Evolutionary conservation across 2,329 filamentous ascomycete genomes (phyloP).

Genomic region (Thelonectria rubi): DNA sequence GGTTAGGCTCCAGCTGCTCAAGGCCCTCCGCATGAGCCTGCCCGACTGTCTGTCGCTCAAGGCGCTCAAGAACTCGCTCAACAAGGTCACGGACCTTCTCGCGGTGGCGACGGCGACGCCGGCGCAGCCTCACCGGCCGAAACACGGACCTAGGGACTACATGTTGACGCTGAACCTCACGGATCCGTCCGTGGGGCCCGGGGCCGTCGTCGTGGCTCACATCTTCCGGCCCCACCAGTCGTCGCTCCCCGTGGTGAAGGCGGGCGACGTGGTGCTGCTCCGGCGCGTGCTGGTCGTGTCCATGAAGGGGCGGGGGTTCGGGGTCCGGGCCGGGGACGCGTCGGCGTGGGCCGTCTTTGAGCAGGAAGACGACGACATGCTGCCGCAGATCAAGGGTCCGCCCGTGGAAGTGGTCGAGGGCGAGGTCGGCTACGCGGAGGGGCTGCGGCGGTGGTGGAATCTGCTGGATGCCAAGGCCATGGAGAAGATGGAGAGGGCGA

Average conservation of each 20-base stretch:
- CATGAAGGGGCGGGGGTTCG: constrained; percentile 64
- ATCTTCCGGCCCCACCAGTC: constrained; percentile 67
- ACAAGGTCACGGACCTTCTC: constrained; percentile 61
- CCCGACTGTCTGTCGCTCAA: constrained; percentile 64
- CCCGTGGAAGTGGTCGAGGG: constrained; percentile 64
- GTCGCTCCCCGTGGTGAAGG: constrained; percentile 62
- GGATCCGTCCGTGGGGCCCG: constrained; percentile 63
- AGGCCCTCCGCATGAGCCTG: constrained; percentile 58
- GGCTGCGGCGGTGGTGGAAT: constrained; percentile 60
- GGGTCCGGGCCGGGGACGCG: constrained; percentile 61
- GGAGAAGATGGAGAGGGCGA: constrained; percentile 60
- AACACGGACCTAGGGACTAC: constrained; percentile 66
- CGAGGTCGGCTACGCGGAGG: constrained; percentile 60
- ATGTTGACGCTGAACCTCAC: constrained; percentile 66
- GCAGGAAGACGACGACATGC: constrained; percentile 48
- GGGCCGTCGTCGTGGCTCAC: constrained; percentile 61
- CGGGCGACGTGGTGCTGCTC: constrained; percentile 67
- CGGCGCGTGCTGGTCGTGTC: constrained; percentile 64
- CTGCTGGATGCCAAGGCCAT: constrained; percentile 57
- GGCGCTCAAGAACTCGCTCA: constrained; percentile 58
- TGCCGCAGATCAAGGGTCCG: constrained; percentile 66
- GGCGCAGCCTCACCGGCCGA: constrained; percentile 61
- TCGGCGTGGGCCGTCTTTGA: constrained; percentile 72
- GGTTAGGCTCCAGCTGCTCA: constrained; percentile 57
- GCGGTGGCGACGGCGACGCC: constrained; percentile 63